Conservation (phyloP, 2,329 filamentous ascomycete genomes). For the Ceratocystis eucalypticola region DNA sequence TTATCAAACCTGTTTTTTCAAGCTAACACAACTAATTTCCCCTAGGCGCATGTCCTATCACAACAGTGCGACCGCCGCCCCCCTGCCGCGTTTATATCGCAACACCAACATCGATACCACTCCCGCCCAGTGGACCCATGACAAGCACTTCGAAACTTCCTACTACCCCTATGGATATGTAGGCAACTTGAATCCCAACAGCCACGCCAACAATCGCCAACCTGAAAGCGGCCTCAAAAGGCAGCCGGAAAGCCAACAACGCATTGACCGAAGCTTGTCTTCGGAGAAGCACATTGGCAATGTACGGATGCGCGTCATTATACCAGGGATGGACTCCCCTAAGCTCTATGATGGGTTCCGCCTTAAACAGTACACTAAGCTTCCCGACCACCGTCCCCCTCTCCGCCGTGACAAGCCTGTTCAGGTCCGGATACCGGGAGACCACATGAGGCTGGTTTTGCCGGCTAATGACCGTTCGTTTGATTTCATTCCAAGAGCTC, state of each 20-base stretch:
- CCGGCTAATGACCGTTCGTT: conserved; percentile 84
- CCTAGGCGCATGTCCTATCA: conserved; percentile 9
- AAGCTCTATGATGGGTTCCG: conserved; percentile 61
- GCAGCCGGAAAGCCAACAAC: conserved; percentile 44
- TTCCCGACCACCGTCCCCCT: conserved; percentile 88
- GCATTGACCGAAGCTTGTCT: conserved; percentile 66
- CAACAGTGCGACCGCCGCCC: not conserved
- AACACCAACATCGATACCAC: conserved; percentile 1
- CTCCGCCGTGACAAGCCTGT: conserved; percentile 93
- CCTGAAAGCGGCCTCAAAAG: conserved; percentile 35
- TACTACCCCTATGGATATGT: conserved; percentile 31
- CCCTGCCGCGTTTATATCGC: not conserved
- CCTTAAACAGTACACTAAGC: conserved; percentile 80
- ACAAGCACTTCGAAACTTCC: conserved; percentile 57
- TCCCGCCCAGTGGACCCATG: conserved; percentile 69
- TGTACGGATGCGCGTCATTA: conserved; percentile 66
- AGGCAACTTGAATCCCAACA: not conserved
- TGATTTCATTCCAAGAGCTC: conserved; percentile 89
- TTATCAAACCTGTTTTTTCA: not conserved
- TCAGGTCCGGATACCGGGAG: conserved; percentile 73
- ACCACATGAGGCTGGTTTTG: conserved; percentile 75
- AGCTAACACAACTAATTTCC: not conserved
- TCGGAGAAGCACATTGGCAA: conserved; percentile 74
- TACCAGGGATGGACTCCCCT: conserved; percentile 62
- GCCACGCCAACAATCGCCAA: not conserved